A percentile compares a stretch with the other conserved stretches of the same genome.
phyloP scores from a whole-genome alignment of 306 rosid species.

The Cucumis sativus region DNA sequence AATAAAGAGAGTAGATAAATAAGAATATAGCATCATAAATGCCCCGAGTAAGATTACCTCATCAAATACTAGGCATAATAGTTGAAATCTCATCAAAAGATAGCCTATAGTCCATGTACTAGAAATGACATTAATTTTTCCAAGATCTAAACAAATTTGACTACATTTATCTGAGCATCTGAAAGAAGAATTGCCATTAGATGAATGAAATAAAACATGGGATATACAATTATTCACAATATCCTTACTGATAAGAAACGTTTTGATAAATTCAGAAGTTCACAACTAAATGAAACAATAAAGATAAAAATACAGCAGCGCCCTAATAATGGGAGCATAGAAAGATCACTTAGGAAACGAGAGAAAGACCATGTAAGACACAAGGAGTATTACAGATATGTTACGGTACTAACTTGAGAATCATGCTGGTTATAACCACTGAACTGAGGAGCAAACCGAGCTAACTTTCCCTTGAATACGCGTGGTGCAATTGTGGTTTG shows the following conservation, averaged over 20 bases:
- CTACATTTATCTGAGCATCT: neutral
- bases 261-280: neutral
- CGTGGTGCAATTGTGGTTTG: slow-evolving; percentile 79
- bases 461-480: slow-evolving; percentile 80
- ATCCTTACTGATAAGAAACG: neutral
- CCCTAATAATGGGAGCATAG: neutral
- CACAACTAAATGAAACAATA: neutral
- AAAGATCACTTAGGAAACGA: neutral
- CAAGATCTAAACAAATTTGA: neutral
- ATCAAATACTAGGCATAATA: neutral
- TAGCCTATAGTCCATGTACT: neutral
- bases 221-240: neutral
- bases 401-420: slow-evolving; percentile 66
- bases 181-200: neutral
- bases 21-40: neutral
- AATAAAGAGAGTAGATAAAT: neutral
- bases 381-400: neutral
- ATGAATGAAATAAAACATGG: neutral
- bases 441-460: slow-evolving; percentile 97
- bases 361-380: neutral
- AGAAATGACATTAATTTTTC: neutral
- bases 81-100: neutral
- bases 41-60: neutral
- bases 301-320: neutral
- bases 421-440: slow-evolving; percentile 99